Conservation (phyloP, 768 basidiomycete species). For the Aureoboletus auriporus region DNA sequence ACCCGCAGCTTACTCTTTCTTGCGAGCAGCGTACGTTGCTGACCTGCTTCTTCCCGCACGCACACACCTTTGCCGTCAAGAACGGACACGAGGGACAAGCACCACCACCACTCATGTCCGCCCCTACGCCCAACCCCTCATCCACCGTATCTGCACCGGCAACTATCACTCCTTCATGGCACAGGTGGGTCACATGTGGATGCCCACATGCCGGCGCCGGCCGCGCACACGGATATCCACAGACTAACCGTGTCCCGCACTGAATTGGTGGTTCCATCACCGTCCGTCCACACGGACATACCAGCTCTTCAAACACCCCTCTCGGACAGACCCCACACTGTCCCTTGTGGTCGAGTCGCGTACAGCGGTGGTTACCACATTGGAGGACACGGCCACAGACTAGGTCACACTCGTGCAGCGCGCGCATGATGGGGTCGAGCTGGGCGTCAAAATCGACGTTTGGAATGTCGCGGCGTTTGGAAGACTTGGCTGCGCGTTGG, state of each 20-base stretch:
- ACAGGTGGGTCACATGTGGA: conserved; percentile 67
- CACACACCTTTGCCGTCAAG: conserved; percentile 75
- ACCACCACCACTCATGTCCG: neutral
- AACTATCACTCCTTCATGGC: conserved; percentile 63
- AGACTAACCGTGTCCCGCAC: conserved; percentile 78
- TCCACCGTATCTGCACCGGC: conserved; percentile 24
- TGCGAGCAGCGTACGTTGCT: conserved; percentile 82
- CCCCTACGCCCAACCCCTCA: conserved; percentile 8
- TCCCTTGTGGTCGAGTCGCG: conserved; percentile 77
- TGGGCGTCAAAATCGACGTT: conserved; percentile 21
- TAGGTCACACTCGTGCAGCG: conserved; percentile 81
- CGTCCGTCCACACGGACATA: conserved; percentile 85
- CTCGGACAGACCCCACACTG: conserved; percentile 79
- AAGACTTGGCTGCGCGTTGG: conserved; percentile 54
- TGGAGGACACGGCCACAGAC: conserved; percentile 67
- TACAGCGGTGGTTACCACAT: conserved; percentile 80
- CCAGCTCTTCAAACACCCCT: conserved; percentile 89
- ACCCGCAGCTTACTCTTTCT: conserved; percentile 78
- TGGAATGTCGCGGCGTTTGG: conserved; percentile 36
- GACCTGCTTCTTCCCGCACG: conserved; percentile 83
- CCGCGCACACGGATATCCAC: conserved; percentile 73
- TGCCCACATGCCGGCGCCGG: conserved; percentile 80
- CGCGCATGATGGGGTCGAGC: conserved; percentile 53
- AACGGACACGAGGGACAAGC: conserved; percentile 86
- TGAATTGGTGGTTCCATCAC: conserved; percentile 84